Conservation (phyloP, 2,329 filamentous ascomycete species). For the Colletotrichum sp. region DNA sequence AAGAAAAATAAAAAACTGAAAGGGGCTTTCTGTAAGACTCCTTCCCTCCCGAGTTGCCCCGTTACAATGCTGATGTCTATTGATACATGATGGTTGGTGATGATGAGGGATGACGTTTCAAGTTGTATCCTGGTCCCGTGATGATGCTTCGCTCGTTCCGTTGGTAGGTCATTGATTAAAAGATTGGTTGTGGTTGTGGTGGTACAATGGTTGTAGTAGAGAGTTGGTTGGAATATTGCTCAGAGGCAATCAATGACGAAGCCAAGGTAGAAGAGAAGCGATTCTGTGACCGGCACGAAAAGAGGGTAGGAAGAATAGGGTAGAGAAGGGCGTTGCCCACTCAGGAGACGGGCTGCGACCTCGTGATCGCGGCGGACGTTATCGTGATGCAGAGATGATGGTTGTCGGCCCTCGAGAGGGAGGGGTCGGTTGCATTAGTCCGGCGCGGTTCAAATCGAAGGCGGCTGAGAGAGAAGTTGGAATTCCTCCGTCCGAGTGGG, state of each 20-base stretch:
- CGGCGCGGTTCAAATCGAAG: neutral
- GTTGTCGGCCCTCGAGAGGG: neutral
- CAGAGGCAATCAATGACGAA: constrained; percentile 11
- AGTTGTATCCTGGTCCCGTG: constrained; percentile 9
- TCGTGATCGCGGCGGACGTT: neutral
- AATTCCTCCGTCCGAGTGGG: neutral
- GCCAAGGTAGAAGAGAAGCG: neutral
- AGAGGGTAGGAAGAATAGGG: neutral
- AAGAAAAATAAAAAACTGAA: neutral
- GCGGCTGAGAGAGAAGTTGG: neutral
- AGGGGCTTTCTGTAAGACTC: neutral
- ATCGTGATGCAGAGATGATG: neutral
- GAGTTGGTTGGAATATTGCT: neutral
- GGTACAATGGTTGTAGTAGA: constrained; percentile 1
- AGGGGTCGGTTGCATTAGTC: neutral
- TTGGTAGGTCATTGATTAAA: constrained; percentile 21
- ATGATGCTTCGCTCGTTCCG: constrained; percentile 19
- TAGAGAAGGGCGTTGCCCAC: neutral
- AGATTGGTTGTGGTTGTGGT: neutral
- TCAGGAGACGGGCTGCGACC: neutral
- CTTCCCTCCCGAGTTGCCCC: neutral
- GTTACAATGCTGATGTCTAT: constrained; percentile 5
- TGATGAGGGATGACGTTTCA: neutral
- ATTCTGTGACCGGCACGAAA: constrained; percentile 12
- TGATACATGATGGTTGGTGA: neutral